These are phyloP conservation scores for Trichoderma atrobrunneum DNA, from an alignment of 2,329 filamentous ascomycete species.

Conservation along the genomic window DNA sequence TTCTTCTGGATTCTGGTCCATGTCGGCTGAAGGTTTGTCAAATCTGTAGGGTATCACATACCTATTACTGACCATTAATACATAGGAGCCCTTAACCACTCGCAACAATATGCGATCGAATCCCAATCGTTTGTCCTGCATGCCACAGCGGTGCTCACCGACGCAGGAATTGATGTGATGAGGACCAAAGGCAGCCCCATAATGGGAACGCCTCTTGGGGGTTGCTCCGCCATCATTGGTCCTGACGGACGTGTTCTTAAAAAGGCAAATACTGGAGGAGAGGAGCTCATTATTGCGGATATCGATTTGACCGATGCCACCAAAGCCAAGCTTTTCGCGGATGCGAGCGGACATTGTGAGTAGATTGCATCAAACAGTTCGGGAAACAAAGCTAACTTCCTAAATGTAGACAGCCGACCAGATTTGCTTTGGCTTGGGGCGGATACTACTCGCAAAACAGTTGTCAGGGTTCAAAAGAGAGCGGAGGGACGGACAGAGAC, in stretches of 20 bases:
- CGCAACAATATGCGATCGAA: neutral
- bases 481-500: neutral
- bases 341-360: neutral
- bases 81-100: neutral
- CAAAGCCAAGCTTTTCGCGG: neutral
- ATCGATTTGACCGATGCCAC: neutral
- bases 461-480: neutral
- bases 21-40: neutral
- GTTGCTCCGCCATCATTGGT: neutral
- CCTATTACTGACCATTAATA: neutral
- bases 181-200: neutral
- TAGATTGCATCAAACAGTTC: neutral
- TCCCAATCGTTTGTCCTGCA: neutral
- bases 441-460: neutral
- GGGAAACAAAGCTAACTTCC: neutral
- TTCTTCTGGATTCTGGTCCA: neutral
- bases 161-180: neutral
- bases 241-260: neutral
- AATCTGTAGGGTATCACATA: neutral
- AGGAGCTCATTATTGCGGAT: neutral
- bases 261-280: neutral
- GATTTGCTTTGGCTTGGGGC: neutral
- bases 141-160: neutral
- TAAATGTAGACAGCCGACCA: neutral
- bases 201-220: neutral